phyloP scores from a whole-genome alignment of 805 yeast species.

The Starmerella bacillaris region DNA sequence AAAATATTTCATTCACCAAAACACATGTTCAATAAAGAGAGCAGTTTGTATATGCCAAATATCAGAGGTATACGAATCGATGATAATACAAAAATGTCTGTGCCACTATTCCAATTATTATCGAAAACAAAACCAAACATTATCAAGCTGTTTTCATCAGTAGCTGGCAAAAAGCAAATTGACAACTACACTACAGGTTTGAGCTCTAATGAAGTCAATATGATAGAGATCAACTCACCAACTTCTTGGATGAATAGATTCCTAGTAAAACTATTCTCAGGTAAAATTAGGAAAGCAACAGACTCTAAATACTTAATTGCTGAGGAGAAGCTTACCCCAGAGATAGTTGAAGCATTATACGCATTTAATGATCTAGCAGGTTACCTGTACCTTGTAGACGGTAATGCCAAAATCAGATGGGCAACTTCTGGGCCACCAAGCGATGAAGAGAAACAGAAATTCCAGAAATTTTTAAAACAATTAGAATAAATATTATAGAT shows the following conservation, averaged over 20 bases:
- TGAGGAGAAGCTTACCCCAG: slow-evolving; percentile 38
- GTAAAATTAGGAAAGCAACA: slow-evolving; percentile 30
- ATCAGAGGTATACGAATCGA: slow-evolving; percentile 38
- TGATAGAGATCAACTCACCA: slow-evolving; percentile 59
- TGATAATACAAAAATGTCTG: slow-evolving; percentile 18
- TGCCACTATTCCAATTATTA: slow-evolving; percentile 4
- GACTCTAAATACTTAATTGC: slow-evolving; percentile 42
- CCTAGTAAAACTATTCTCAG: slow-evolving; percentile 36
- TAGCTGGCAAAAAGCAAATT: slow-evolving; percentile 52
- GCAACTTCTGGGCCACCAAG: slow-evolving; percentile 70
- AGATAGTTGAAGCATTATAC: slow-evolving; percentile 38
- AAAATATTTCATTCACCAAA: slow-evolving; percentile 69
- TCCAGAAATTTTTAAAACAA: not conserved
- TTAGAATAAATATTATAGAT: not conserved
- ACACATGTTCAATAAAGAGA: slow-evolving; percentile 56
- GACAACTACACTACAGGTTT: slow-evolving; percentile 36
- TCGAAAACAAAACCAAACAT: slow-evolving; percentile 33
- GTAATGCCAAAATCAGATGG: slow-evolving; percentile 66
- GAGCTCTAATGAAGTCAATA: slow-evolving; percentile 30
- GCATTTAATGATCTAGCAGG: slow-evolving; percentile 71
- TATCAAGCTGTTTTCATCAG: slow-evolving; percentile 46
- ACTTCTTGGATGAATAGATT: slow-evolving; percentile 55
- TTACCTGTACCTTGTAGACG: slow-evolving; percentile 62
- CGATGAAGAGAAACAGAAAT: slow-evolving; percentile 34
- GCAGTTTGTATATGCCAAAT: slow-evolving; percentile 69